A percentile compares a stretch with the other conserved stretches of the same genome.
These are phyloP conservation scores for Schizosaccharomyces osmophilus DNA, from an alignment of 805 yeast genomes.

Conservation along the genomic window DNA sequence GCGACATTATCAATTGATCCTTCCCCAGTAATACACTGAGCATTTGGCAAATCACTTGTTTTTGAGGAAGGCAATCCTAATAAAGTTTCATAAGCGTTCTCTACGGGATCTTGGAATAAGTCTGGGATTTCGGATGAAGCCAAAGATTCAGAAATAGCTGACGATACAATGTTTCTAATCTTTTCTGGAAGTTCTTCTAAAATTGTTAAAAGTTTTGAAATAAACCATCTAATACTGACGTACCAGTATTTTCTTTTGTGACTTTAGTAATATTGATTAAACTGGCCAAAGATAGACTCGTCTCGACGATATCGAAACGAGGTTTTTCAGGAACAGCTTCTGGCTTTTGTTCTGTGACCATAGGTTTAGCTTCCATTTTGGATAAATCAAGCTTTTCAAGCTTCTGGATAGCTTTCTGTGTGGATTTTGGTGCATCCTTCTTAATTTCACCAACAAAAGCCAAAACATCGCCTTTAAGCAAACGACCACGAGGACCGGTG, in stretches of 20 bases:
- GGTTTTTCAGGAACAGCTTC: slow-evolving; percentile 4
- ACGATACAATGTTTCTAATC: background rate
- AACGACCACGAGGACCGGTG: slow-evolving; percentile 70
- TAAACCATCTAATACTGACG: too few relatives aligned
- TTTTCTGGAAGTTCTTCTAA: background rate
- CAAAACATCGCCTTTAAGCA: slow-evolving; percentile 75
- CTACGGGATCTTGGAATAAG: background rate
- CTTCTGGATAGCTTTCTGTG: slow-evolving; percentile 31
- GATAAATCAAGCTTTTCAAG: slow-evolving; percentile 48
- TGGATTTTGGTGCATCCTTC: slow-evolving; percentile 24
- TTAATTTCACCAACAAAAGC: slow-evolving; percentile 58
- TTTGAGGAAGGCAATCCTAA: background rate
- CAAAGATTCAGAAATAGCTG: background rate
- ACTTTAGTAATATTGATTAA: too few relatives aligned
- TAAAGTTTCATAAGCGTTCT: background rate
- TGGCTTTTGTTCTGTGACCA: slow-evolving; percentile 6
- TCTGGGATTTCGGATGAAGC: background rate
- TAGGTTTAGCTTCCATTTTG: slow-evolving; percentile 21
- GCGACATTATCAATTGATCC: too few relatives aligned
- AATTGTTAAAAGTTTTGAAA: background rate
- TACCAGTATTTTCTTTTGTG: too few relatives aligned
- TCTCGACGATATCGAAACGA: slow-evolving; percentile 8
- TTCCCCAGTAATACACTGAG: too few relatives aligned
- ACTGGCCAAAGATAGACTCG: background rate
- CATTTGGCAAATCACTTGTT: background rate